Percentiles rank a stretch among this genome's conserved stretches.
These are phyloP conservation scores for Cystofilobasidium bisporidii DNA, from an alignment of 768 basidiomycete species.

Conservation along the genomic window DNA sequence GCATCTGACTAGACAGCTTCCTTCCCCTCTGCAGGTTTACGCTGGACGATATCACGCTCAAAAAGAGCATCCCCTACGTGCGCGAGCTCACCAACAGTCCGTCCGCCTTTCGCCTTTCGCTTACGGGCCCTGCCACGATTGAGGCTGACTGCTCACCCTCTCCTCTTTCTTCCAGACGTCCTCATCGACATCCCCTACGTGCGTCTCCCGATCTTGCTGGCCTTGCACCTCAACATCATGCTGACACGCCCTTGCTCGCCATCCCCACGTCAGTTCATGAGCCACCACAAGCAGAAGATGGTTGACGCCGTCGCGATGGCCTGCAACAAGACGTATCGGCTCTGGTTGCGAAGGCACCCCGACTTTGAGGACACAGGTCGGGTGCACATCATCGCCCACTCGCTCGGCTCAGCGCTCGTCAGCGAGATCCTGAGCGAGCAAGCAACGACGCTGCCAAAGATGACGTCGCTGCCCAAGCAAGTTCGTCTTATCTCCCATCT, in stretches of 20 bases:
- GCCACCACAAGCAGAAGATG: slow-evolving; percentile 44
- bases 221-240: no score
- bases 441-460: slow-evolving; percentile 41
- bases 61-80: slow-evolving; percentile 44
- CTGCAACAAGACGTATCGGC: slow-evolving; percentile 42
- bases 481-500: no score
- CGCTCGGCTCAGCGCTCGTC: slow-evolving; percentile 43
- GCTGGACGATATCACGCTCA: slow-evolving; percentile 44
- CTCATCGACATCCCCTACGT: slow-evolving; percentile 6
- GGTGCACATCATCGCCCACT: slow-evolving; percentile 45
- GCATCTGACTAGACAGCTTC: neutral
- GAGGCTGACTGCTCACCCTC: neutral
- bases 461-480: slow-evolving; percentile 39
- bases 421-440: slow-evolving; percentile 44
- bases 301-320: slow-evolving; percentile 41
- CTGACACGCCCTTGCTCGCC: no score
- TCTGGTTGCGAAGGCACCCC: slow-evolving; percentile 45
- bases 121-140: neutral
- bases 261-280: slow-evolving; percentile 42
- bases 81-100: slow-evolving; percentile 43
- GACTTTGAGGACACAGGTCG: slow-evolving; percentile 41
- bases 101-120: neutral
- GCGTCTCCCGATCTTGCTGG: no score
- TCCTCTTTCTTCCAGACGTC: neutral
- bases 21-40: slow-evolving; percentile 41